Evolutionary conservation across 2,329 filamentous ascomycete species (phyloP), one percentile per base, ranked within the genome.

Genomic region (Penicillium sp.): DNA sequence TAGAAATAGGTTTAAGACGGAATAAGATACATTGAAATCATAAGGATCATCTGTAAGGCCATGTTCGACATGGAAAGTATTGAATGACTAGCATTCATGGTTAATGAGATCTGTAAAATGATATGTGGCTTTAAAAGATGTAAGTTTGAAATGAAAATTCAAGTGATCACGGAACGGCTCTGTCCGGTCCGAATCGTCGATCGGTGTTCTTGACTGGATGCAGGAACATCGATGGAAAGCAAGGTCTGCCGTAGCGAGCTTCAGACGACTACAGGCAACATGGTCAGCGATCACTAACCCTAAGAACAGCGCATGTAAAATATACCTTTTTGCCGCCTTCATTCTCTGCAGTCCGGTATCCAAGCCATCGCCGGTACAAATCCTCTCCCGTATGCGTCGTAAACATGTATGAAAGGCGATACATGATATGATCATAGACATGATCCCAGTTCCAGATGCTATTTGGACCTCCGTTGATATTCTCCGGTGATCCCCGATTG

Each of bases 341-440:
- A 41, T 61, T 52, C 39, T 56, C 57, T 10, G 60, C 59, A 33
- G 63, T 63, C 26, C 48, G 45, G 39, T 53, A 69, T 3, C 83
- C 83, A 39, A 85, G 65, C 83, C 83, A 85, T 9, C 82, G 64
- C 66, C 80, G 80, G 79, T 81, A 85, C 31, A 85, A 58, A 64
- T 83, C 84, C 5, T 79, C 77, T 11, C 80, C 76, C 58, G 49
- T 68, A 59, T 65, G 64, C 19, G 62, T 68, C 14, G 64, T 68
- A 48, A 65, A 70, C 67, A 67, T 69, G 48, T 64, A 71, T 45
- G 62, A 66, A 9, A 68, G 57, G 1, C 65, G 64, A 44, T 68
- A 68, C 59, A 62, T 65, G 27, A 69, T 67, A 39, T 68, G 65
- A 48, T 74, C 68, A 33, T 68, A 67, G 5, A 62, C 27, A 47